A percentile compares a stretch with the other conserved stretches of the same genome.
These are phyloP conservation scores for Lentithecium fluviatile DNA, from an alignment of 495 filamentous ascomycete genomes.

Conservation along the genomic window DNA sequence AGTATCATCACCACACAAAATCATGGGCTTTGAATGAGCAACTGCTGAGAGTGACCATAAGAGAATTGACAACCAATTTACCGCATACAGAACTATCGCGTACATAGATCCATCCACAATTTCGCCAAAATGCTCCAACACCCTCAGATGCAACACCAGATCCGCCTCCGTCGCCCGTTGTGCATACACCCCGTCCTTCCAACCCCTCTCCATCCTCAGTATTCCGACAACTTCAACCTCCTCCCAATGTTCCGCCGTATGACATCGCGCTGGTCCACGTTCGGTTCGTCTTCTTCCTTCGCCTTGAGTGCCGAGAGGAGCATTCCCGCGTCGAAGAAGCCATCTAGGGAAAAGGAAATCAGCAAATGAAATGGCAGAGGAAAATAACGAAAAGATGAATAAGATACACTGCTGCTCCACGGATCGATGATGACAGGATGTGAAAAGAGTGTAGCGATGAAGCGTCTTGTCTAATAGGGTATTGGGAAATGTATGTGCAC, in stretches of 20 bases:
- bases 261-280: slow-evolving; percentile 50
- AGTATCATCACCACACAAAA: no score
- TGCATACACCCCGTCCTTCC: no score
- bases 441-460: background rate
- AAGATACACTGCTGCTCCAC: no score
- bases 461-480: slow-evolving; percentile 7
- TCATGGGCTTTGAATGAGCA: no score
- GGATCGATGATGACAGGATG: background rate
- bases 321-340: slow-evolving; percentile 96
- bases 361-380: slow-evolving; percentile 30
- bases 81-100: background rate
- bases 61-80: no score
- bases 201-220: slow-evolving; percentile 16
- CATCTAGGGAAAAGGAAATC: slow-evolving; percentile 58
- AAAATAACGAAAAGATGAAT: background rate
- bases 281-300: slow-evolving; percentile 44
- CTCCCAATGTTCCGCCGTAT: slow-evolving; percentile 48
- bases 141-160: no score
- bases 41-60: no score
- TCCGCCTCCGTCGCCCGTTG: no score
- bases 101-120: background rate
- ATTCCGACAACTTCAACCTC: slow-evolving; percentile 42
- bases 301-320: slow-evolving; percentile 80
- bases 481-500: slow-evolving; percentile 31
- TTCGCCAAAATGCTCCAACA: no score